phyloP scores from a whole-genome alignment of 257 asterid genomes.

The Fraxinus pennsylvanica region DNA sequence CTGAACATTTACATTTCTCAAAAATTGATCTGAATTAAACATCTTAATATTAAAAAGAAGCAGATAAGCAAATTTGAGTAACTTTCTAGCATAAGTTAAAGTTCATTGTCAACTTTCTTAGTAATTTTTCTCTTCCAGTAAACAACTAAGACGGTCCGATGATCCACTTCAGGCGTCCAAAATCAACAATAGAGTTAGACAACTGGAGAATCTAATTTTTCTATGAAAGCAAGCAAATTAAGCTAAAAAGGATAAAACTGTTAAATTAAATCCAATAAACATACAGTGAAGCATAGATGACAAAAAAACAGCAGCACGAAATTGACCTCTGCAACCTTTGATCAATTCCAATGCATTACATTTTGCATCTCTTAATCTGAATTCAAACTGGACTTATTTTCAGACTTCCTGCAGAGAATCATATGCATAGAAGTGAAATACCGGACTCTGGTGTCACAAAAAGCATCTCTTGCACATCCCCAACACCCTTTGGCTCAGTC shows the following conservation, averaged over 20 bases:
- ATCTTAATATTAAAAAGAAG: not conserved
- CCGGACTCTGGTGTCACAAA: conserved; percentile 34
- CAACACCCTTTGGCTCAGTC: too few relatives aligned
- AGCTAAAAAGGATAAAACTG: conserved; percentile 21
- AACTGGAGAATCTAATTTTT: not conserved
- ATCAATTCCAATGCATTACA: conserved; percentile 26
- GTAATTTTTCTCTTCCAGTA: conserved; percentile 1
- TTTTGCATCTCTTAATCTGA: conserved; percentile 19
- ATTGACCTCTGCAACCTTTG: conserved; percentile 24
- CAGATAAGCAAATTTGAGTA: conserved; percentile 4
- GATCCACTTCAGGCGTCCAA: conserved; percentile 1
- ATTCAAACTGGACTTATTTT: conserved; percentile 26
- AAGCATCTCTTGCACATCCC: conserved; percentile 6
- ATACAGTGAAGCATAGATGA: conserved; percentile 4
- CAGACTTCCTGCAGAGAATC: conserved; percentile 82
- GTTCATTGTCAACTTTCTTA: conserved; percentile 5
- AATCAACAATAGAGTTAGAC: not conserved
- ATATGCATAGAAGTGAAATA: conserved; percentile 75
- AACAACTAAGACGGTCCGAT: conserved; percentile 9
- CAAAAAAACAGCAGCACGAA: conserved; percentile 12
- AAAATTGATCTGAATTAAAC: too few relatives aligned
- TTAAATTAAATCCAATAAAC: conserved; percentile 32
- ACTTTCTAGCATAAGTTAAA: not conserved
- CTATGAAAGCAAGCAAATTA: conserved; percentile 15
- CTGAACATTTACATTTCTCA: too few relatives aligned